Evolutionary conservation across 1,284 basidiomycete species (phyloP).

Genomic region (Rhizoctonia solani): DNA sequence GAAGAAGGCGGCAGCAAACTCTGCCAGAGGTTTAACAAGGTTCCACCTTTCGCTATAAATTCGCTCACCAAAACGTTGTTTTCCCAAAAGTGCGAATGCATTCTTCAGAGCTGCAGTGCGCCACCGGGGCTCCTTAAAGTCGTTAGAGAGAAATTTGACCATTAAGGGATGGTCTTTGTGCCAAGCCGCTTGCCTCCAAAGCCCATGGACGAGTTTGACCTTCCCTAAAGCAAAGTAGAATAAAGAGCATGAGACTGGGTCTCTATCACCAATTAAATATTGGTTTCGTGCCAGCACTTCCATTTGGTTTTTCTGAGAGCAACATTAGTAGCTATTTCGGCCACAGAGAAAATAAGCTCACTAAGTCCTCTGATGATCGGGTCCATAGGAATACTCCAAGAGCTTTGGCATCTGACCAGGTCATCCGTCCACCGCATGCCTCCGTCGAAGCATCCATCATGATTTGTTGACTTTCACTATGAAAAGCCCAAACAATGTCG

Average conservation of each 20-base stretch:
- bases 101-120: conserved; percentile 94
- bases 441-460: conserved; percentile 70
- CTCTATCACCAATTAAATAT: conserved; percentile 85
- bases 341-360: conserved; percentile 48
- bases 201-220: conserved; percentile 84
- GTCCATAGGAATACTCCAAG: conserved; percentile 91
- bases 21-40: conserved; percentile 49
- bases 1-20: conserved; percentile 98
- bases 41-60: neutral
- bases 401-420: conserved; percentile 84
- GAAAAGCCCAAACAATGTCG: conserved; percentile 94
- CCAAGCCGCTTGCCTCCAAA: conserved; percentile 95
- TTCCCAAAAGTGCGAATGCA: conserved; percentile 89
- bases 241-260: conserved; percentile 87
- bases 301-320: conserved; percentile 70
- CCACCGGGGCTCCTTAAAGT: conserved; percentile 88
- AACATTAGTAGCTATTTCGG: neutral
- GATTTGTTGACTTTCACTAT: conserved; percentile 89
- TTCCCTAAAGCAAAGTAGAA: conserved; percentile 96
- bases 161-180: conserved; percentile 89
- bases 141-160: conserved; percentile 91
- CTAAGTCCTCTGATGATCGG: conserved; percentile 73
- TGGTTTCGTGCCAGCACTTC: conserved; percentile 92
- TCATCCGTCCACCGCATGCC: conserved; percentile 80
- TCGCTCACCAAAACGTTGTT: conserved; percentile 83